These are phyloP conservation scores for Cryptosporidium muris DNA, from an alignment of 169 alveolate species.

Conservation along the genomic window DNA sequence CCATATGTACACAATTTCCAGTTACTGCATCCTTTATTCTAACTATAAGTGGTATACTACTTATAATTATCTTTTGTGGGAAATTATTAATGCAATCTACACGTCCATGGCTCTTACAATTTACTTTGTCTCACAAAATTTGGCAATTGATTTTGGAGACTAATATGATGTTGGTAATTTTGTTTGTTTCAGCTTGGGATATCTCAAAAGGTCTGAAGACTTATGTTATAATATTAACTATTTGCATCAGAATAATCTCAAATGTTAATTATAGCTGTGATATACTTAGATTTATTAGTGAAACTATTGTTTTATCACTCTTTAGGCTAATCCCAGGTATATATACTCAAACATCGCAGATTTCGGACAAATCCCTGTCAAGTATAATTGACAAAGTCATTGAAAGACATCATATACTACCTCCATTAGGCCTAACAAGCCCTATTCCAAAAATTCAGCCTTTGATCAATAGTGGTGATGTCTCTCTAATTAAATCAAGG, in stretches of 20 bases:
- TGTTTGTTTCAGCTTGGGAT: conserved; percentile 41
- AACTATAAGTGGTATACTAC: conserved; percentile 7
- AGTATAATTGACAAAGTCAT: too few species aligned
- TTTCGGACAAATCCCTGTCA: too few species aligned
- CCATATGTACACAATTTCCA: conserved; percentile 50
- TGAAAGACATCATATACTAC: too few species aligned
- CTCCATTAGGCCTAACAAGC: too few species aligned
- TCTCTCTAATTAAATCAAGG: too few species aligned
- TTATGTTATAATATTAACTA: conserved; percentile 12
- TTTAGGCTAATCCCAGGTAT: conserved; percentile 40
- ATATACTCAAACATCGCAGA: conserved; percentile 1
- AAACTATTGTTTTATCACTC: conserved; percentile 38
- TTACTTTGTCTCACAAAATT: conserved; percentile 51
- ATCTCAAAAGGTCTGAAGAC: conserved; percentile 42
- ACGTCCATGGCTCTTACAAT: conserved; percentile 61
- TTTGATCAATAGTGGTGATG: too few species aligned
- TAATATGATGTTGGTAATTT: conserved; percentile 41
- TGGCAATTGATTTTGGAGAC: conserved; percentile 60
- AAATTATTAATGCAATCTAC: conserved; percentile 45
- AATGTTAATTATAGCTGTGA: conserved; percentile 21
- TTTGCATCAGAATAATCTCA: background rate
- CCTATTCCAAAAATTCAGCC: too few species aligned
- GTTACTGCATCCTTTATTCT: conserved; percentile 21
- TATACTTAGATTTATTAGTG: conserved; percentile 27
- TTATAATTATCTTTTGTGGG: conserved; percentile 8